These are phyloP conservation scores for Penicillium soppii DNA, from an alignment of 495 filamentous ascomycete species.

Conservation along the genomic window DNA sequence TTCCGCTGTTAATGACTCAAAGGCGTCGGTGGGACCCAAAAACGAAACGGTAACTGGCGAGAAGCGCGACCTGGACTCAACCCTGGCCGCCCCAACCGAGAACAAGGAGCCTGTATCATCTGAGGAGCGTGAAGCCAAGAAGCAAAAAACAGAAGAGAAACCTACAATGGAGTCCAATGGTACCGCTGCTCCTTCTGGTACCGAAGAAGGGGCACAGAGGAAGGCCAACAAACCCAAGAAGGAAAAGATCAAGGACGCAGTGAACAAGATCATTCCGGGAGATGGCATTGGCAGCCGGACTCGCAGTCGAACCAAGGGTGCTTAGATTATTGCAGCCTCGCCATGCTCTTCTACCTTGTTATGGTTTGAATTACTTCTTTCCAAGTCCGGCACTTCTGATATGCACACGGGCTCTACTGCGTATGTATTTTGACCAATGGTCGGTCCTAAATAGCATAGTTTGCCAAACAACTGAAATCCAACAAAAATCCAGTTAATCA, in stretches of 20 bases:
- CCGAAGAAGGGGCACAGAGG: constrained; percentile 24
- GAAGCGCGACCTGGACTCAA: constrained; percentile 34
- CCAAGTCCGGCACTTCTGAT: too few species aligned
- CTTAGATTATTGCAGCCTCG: constrained; percentile 2
- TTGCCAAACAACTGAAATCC: too few species aligned
- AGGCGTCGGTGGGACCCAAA: constrained; percentile 6
- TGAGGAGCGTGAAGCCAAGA: constrained; percentile 25
- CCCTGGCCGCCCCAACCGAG: constrained; percentile 6
- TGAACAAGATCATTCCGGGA: constrained; percentile 30
- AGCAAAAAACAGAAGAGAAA: constrained; percentile 27
- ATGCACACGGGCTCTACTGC: too few species aligned
- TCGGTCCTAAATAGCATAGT: too few species aligned
- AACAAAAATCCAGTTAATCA: too few species aligned
- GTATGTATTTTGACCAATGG: too few species aligned
- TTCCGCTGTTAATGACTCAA: not conserved
- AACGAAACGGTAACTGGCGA: constrained; percentile 21
- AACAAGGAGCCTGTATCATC: constrained; percentile 13
- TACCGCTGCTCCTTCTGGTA: not conserved
- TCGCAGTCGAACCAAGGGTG: constrained; percentile 40
- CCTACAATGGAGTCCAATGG: constrained; percentile 15
- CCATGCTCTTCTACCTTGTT: not conserved
- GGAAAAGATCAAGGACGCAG: constrained; percentile 33
- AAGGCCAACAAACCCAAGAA: constrained; percentile 36
- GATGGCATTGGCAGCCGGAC: constrained; percentile 44
- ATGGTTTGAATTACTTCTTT: not conserved